These are phyloP conservation scores for Teratosphaeria nubilosa DNA, from an alignment of 2,329 filamentous ascomycete genomes.

Conservation along the genomic window DNA sequence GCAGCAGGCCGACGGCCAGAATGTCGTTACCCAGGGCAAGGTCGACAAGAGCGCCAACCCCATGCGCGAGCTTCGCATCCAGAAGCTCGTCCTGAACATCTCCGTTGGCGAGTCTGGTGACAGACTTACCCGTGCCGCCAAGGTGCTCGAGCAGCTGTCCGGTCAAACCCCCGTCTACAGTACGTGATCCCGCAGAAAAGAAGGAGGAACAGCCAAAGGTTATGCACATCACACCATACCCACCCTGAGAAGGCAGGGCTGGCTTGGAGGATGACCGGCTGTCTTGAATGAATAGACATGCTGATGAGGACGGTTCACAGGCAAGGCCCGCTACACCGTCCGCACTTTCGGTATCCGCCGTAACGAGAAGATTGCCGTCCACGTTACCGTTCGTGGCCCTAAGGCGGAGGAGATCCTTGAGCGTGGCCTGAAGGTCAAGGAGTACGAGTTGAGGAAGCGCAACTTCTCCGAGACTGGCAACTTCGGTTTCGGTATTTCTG, in stretches of 20 bases:
- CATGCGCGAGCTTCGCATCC: constrained; percentile 99
- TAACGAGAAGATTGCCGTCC: constrained; percentile 99
- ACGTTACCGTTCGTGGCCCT: constrained; percentile 98
- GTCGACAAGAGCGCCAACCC: constrained; percentile 82
- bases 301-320: constrained; percentile 34
- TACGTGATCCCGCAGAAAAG: constrained; percentile 37
- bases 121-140: constrained; percentile 98
- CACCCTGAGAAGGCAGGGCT: neutral
- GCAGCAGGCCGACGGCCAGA: constrained; percentile 23
- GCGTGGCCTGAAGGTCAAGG: constrained; percentile 99
- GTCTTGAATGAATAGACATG: neutral
- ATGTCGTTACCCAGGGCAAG: constrained; percentile 13
- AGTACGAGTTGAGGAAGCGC: constrained; percentile 98
- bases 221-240: neutral
- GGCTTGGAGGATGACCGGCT: neutral
- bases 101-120: constrained; percentile 99
- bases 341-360: constrained; percentile 99
- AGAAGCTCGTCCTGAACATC: constrained; percentile 99
- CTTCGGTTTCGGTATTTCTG: constrained; percentile 99
- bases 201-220: neutral
- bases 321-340: constrained; percentile 99
- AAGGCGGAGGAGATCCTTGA: constrained; percentile 99
- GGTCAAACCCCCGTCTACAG: constrained; percentile 99
- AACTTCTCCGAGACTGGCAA: constrained; percentile 99
- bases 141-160: constrained; percentile 98